A percentile compares a stretch with the other conserved stretches of the same genome.
Evolutionary conservation across 805 yeast genomes (phyloP).

Genomic region (Yarrowia sp.): DNA sequence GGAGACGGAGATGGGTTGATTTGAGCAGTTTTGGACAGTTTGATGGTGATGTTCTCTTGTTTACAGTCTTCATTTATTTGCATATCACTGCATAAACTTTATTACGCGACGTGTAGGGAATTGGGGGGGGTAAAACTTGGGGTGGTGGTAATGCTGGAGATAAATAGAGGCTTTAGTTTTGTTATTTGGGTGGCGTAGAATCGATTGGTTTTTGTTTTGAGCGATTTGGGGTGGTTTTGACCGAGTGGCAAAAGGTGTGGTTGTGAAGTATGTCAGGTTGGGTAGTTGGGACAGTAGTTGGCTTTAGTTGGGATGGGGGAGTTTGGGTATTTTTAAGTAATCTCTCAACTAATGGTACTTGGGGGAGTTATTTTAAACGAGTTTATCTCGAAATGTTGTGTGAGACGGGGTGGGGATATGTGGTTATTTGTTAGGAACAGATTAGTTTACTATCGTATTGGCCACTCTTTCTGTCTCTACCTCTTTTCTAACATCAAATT

Average conservation of each 20-base stretch:
- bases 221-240: background rate
- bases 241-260: background rate
- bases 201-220: background rate
- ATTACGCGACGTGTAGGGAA: background rate
- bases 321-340: no score
- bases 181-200: no score
- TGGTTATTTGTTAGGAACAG: no score
- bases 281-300: no score
- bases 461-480: no score
- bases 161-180: background rate
- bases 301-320: background rate
- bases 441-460: no score
- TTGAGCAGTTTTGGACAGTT: background rate
- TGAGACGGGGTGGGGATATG: no score
- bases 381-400: no score
- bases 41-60: background rate
- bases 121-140: background rate
- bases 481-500: no score
- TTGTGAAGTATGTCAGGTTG: background rate
- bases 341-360: no score
- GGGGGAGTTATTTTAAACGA: no score
- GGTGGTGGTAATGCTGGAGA: background rate
- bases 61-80: background rate
- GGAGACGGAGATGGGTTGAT: background rate
- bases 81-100: background rate